Base-by-base conservation (phyloP, 208 protist genomes). In the Crithidia mellificae region DNA sequence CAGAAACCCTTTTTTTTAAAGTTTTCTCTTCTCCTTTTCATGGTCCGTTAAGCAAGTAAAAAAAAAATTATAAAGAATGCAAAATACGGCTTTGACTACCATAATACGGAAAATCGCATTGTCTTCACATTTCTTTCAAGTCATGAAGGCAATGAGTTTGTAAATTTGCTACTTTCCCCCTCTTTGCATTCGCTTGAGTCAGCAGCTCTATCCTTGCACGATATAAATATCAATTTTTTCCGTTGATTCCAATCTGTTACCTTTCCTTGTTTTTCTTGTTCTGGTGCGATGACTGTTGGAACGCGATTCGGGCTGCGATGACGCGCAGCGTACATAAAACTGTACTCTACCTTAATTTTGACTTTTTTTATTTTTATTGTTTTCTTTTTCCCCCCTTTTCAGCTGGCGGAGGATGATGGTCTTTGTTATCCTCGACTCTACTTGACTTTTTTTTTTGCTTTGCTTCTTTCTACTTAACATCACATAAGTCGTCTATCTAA, bases 281-380 rank as follows among this genome's bases (percentile, higher is more conserved):
- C 11, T 38, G 34, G 34, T 38, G 34, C 34, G 34, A 38, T 38
- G 34, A 11, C 11, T 38, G 11, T 46, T 46, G 41, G 8, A 4
- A n/a, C 41, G 3, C n/a, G n/a, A 46, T 15, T 4, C 8, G n/a
- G 6, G 41, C 41, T 46, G 41, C 41, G 4, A 17, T 6, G 39
- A 49, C 6, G 38, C 19, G 24, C 29, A n/a, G 6, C 39, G 49
- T 43, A 29, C 34, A 52, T n/a, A 54, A 22, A 38, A 30, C 34
- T 24, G 20, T 44, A 46, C 34, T 36, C 12, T 32, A 43, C n/a
- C 14, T 17, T 51, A 4, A 25, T 41, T 14, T 41, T 6, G 30
- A 25, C 2, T 22, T 67, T 46, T 63, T 70, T 49, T 64, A 68
- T 57, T 29, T 47, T 32, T 20, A 34, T 29, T 12, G 29, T 66